A percentile compares a stretch with the other conserved stretches of the same genome.
Conservation (phyloP, 73 alveolate genomes). For the Tetrahymena elliotti region DNA sequence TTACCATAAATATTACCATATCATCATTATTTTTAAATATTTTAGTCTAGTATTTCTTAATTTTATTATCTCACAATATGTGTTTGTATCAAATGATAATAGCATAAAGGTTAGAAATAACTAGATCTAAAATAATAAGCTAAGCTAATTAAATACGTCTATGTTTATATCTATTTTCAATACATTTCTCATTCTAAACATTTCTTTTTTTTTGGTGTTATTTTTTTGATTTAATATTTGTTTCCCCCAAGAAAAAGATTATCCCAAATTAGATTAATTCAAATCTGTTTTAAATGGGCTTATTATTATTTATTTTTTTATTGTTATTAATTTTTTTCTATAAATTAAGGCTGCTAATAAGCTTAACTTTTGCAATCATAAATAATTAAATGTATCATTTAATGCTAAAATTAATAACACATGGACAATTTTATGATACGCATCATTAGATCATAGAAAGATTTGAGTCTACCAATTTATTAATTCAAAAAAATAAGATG, state of each 20-base stretch:
- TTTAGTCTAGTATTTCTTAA: background rate
- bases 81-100: background rate
- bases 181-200: background rate
- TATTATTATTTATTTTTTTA: too few species aligned
- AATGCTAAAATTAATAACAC: background rate
- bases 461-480: background rate
- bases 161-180: background rate
- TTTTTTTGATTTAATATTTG: background rate
- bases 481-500: background rate
- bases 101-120: background rate
- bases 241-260: background rate
- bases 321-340: too few species aligned
- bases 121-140: background rate
- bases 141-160: background rate
- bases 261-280: background rate
- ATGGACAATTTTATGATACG: background rate
- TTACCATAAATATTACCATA: background rate
- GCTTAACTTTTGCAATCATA: background rate
- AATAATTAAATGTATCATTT: too few species aligned
- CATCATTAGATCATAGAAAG: background rate
- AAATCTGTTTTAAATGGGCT: background rate
- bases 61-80: background rate
- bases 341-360: background rate
- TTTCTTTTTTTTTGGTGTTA: background rate
- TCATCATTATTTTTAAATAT: background rate